Conservation (phyloP, 345 rosid genomes). For the Adansonia digitata region DNA sequence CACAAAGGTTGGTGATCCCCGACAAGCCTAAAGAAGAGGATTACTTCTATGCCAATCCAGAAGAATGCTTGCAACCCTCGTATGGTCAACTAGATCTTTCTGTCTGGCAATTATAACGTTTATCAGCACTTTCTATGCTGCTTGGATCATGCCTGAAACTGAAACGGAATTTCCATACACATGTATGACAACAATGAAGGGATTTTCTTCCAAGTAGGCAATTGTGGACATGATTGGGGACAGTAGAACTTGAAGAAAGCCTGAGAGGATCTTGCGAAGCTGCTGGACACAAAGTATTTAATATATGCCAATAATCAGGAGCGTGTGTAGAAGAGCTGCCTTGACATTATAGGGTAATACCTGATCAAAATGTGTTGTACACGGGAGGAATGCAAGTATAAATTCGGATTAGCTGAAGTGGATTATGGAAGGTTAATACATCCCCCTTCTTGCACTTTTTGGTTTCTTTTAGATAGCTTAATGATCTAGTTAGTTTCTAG, state of each 20-base stretch:
- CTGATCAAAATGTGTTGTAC: constrained; percentile 21
- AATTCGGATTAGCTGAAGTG: constrained; percentile 15
- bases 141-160: constrained; percentile 27
- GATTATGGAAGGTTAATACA: constrained; percentile 29
- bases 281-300: constrained; percentile 9
- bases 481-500: constrained; percentile 18
- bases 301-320: constrained; percentile 32
- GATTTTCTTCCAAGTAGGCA: constrained; percentile 12
- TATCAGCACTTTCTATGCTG: constrained; percentile 3
- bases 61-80: constrained; percentile 67
- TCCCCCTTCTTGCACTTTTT: constrained; percentile 12
- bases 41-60: constrained; percentile 89
- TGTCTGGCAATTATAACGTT: constrained; percentile 9
- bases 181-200: constrained; percentile 6
- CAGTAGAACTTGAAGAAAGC: constrained; percentile 7
- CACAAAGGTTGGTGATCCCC: constrained; percentile 56
- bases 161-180: constrained; percentile 13
- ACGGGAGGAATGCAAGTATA: constrained; percentile 26
- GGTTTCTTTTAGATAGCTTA: neutral
- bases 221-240: constrained; percentile 5
- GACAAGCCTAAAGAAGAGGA: constrained; percentile 93
- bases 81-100: constrained; percentile 26
- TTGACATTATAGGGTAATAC: constrained; percentile 34
- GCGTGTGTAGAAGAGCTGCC: constrained; percentile 39
- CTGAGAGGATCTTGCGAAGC: constrained; percentile 16